A percentile compares a stretch with the other conserved stretches of the same genome.
These are phyloP conservation scores for Aspergillus cristatus DNA, from an alignment of 495 filamentous ascomycete genomes.

Conservation along the genomic window DNA sequence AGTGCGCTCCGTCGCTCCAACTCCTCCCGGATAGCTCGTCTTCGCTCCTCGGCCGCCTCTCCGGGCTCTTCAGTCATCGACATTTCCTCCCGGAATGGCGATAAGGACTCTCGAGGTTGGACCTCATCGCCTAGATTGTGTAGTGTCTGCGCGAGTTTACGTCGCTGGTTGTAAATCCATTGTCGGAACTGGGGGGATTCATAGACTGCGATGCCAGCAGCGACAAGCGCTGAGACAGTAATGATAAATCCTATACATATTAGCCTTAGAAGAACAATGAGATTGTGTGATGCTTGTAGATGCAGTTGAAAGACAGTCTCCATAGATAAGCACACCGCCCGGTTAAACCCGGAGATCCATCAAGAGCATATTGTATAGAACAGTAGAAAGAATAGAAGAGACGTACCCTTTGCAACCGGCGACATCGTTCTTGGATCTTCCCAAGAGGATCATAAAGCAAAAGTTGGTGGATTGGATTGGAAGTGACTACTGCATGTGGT, in stretches of 20 bases:
- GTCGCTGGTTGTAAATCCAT: conserved; percentile 65
- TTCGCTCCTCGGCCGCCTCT: conserved; percentile 60
- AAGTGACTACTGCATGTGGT: too few species aligned
- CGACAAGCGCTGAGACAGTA: conserved; percentile 63
- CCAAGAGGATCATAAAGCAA: too few species aligned
- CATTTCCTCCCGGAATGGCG: conserved; percentile 27
- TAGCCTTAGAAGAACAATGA: too few species aligned
- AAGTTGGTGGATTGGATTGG: too few species aligned
- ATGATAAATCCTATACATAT: conserved; percentile 59
- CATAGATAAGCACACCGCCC: conserved; percentile 30
- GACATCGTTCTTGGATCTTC: too few species aligned
- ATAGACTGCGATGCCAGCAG: conserved; percentile 77
- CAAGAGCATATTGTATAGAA: conserved; percentile 2
- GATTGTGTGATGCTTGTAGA: too few species aligned
- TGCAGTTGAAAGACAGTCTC: too few species aligned
- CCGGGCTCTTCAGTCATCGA: conserved; percentile 48
- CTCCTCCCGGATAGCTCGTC: conserved; percentile 62
- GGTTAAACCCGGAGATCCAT: conserved; percentile 5
- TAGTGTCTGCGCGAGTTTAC: conserved; percentile 68
- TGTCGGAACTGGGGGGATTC: conserved; percentile 72
- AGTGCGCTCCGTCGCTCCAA: conserved; percentile 52
- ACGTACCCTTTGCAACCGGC: conserved; percentile 45
- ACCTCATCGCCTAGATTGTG: conserved; percentile 71
- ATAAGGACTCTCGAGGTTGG: conserved; percentile 37
- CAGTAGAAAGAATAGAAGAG: conserved; percentile 1